Evolutionary conservation across 2,329 filamentous ascomycete genomes (phyloP), one percentile per base, ranked within the genome.

Genomic region (Phyllachora maydis): DNA sequence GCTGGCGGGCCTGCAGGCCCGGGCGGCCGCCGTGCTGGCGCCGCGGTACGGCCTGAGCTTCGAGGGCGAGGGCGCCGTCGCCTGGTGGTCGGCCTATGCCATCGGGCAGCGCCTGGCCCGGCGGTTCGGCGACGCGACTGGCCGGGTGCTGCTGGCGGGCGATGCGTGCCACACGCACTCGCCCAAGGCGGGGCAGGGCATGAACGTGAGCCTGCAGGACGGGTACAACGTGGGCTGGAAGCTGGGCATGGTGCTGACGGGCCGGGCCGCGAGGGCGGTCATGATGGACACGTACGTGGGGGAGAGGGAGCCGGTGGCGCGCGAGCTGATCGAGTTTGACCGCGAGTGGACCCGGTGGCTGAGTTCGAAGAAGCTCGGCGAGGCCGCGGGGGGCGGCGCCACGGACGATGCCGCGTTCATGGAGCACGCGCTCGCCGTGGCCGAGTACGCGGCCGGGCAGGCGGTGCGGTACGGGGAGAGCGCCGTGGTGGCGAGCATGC

Each of bases 151-250:
- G 32, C 41, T 74, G 8, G 60, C 63, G 0, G 68, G 68, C 3
- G 67, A 74, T 33, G 66, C 67, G 3, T 69, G 64, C 33, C 68
- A 74, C 35, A 73, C 67, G 1, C 68, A 73, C 35, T 66, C 59
- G 2, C 68, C 68, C 4, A 73, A 73, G 40, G 66, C 66, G 0
- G 68, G 67, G 0, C 67, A 73, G 41, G 68, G 61, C 2, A 65
- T 65, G 59, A 65, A 65, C 23, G 56, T 62, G 16, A 52, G 54
- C 9, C 41, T 73, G 28, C 66, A 72, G 34, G 68, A 73, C 30
- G 67, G 65, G 5, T 62, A 65, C 33, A 68, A 68, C 27, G 54
- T 67, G 24, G 64, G 63, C 5, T 68, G 62, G 62, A 69, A 69
- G 34, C 45, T 69, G 5, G 58, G 49, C 1, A 44, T 50, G 14